These are phyloP conservation scores for Nicotiana obtusifolia DNA, from an alignment of 257 asterid genomes.

Conservation along the genomic window DNA sequence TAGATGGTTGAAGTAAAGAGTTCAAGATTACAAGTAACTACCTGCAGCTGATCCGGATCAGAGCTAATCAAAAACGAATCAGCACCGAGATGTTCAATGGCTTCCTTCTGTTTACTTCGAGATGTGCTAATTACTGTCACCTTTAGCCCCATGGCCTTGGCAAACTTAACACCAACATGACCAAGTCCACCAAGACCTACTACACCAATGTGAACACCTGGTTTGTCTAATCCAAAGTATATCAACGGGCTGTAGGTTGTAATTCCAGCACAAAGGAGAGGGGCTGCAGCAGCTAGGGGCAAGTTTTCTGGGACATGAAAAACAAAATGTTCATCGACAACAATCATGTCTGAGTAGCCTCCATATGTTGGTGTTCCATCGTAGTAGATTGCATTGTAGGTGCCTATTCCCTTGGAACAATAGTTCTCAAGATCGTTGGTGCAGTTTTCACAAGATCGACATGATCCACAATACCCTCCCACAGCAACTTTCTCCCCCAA, in stretches of 20 bases:
- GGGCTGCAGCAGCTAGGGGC: constrained; percentile 3
- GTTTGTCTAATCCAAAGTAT: constrained; percentile 7
- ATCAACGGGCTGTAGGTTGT: constrained; percentile 9
- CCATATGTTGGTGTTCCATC: constrained; percentile 6
- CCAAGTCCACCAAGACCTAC: constrained; percentile 16
- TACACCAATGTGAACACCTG: constrained; percentile 2
- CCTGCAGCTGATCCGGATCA: constrained; percentile 10
- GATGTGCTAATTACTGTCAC: constrained; percentile 18
- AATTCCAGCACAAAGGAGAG: constrained; percentile 7
- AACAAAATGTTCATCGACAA: constrained; percentile 5
- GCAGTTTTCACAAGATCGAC: constrained; percentile 32
- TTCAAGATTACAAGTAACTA: neutral
- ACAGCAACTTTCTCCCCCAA: constrained; percentile 39
- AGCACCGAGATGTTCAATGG: constrained; percentile 7
- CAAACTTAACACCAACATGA: constrained; percentile 12
- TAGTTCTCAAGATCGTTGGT: constrained; percentile 17
- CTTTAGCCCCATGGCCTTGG: constrained; percentile 11
- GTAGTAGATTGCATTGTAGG: neutral
- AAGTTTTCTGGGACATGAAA: neutral
- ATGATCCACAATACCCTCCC: constrained; percentile 30
- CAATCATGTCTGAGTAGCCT: constrained; percentile 14
- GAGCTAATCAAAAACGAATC: constrained; percentile 10
- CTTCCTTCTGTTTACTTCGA: constrained; percentile 1
- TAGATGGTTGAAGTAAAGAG: neutral
- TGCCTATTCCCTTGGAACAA: neutral